Evolutionary conservation across 2,329 filamentous ascomycete genomes (phyloP), one percentile per base, ranked within the genome.

Genomic region (Septoria petroselini): DNA sequence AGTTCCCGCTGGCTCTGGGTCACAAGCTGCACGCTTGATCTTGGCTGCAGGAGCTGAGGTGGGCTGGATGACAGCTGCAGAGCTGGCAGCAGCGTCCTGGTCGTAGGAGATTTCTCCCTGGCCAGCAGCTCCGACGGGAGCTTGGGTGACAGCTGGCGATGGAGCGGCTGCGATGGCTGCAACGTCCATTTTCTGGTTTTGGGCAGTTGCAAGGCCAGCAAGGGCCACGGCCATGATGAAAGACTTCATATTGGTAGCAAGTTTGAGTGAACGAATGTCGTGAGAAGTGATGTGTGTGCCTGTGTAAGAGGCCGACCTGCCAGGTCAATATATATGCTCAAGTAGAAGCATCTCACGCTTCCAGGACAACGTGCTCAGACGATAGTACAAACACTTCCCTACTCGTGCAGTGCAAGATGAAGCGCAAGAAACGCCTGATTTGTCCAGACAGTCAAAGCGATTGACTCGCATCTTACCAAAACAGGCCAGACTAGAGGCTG

Each of bases 1-100:
- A 41, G 65, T 61, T 17, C 61, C 65, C 41, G 66, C 64, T n/a
- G 68, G 68, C 50, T 71, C 66, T 43, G 63, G 58, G 15, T 65
- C 60, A 53, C 68, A 71, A 40, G 65, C 58, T 39, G 68, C 67
- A 33, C 56, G 56, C 54, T 58, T 57, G 37, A 54, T 54, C 33
- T 49, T 53, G 41, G 48, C 30, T 7, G 37, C 41, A 15, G 55
- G 47, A 7, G 58, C 56, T 11, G 58, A 51, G 12, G 54, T 51
- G 23, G 54, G 54, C 39, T 55, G 47, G 9, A 50, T 53, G 21
- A 45, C 48, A 19, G 54, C 51, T 1, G 59, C 50, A 27, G 54
- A 53, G 15, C 42, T 50, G 15, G 57, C 57, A 33, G 48, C 53
- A 29, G 57, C 52, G 29, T 49, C 35, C 39, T 52, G 54, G 42